phyloP scores from a whole-genome alignment of 768 basidiomycete species.

The Suillus brevipes region DNA sequence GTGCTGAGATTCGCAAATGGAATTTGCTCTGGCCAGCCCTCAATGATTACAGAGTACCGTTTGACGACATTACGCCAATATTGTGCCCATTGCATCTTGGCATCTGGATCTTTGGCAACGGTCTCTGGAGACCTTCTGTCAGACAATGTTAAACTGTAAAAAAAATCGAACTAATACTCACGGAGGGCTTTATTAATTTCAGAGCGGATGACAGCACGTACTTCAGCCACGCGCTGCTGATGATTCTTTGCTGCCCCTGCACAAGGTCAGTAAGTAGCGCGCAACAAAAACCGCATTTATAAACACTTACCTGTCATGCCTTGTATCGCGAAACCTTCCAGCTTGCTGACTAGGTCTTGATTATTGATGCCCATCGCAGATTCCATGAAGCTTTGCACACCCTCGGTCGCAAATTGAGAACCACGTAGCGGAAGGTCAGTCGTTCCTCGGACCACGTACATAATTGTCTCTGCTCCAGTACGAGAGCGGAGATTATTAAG shows the following conservation, averaged over 20 bases:
- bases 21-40: slow-evolving; percentile 8
- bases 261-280: background rate
- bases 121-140: background rate
- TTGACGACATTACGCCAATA: slow-evolving; percentile 1
- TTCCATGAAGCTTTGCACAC: slow-evolving; percentile 10
- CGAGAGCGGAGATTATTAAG: slow-evolving; percentile 3
- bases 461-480: slow-evolving; percentile 10
- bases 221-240: slow-evolving; percentile 1
- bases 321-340: slow-evolving; percentile 10
- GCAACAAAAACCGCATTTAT: background rate
- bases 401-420: slow-evolving; percentile 3
- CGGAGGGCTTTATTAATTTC: slow-evolving; percentile 1
- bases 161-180: background rate
- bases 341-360: slow-evolving; percentile 11
- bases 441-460: slow-evolving; percentile 4
- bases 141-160: background rate
- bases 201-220: background rate
- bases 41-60: background rate
- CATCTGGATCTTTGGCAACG: background rate
- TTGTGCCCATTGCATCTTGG: slow-evolving; percentile 9
- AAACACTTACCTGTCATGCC: slow-evolving; percentile 8
- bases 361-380: slow-evolving; percentile 4
- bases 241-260: slow-evolving; percentile 7
- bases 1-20: slow-evolving; percentile 7
- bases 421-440: slow-evolving; percentile 7